Evolutionary conservation across 306 rosid species (phyloP), one percentile per base, ranked within the genome.

Genomic region (Carpinus viminea): DNA sequence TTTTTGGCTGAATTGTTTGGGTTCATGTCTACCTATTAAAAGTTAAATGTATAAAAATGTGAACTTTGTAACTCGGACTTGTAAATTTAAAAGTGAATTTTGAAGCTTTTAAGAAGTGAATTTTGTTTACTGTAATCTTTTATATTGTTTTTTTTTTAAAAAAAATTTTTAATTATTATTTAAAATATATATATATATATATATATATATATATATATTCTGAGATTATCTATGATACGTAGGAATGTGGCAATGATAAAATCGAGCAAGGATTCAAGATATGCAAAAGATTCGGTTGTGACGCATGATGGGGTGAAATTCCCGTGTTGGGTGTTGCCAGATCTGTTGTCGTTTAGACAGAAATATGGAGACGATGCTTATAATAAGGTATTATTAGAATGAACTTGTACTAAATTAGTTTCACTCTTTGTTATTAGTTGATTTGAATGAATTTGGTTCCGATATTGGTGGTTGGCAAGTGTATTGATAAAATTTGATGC

Each of bases 181-280:
- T 9, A n/a, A n/a, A n/a, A n/a, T n/a, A n/a, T n/a, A n/a, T n/a
- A n/a, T n/a, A n/a, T n/a, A n/a, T n/a, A n/a, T n/a, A n/a, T n/a
- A n/a, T n/a, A n/a, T n/a, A n/a, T n/a, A n/a, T n/a, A n/a, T n/a
- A n/a, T n/a, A n/a, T n/a, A 5, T 60, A 2, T 4, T 21, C 5
- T 12, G 66, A 45, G 69, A 31, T 4, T 38, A n/a, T 41, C 50
- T 8, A 18, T 38, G 31, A 5, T 41, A 50, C 46, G 56, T 52
- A 95, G 98, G 78, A 95, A 87, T 54, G 96, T 91, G 82, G 96
- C 88, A 21, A 79, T 96, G 91, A 82, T 96, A 16, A 96, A 96
- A 74, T 96, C 97, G 2, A 91, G 93, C 76, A 91, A 91, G 83
- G 99, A 96, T 76, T 74, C 85, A 0, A 86, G 98, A 68, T 93